Evolutionary conservation across 2,329 filamentous ascomycete species (phyloP).

Genomic region (Colletotrichum sp.): DNA sequence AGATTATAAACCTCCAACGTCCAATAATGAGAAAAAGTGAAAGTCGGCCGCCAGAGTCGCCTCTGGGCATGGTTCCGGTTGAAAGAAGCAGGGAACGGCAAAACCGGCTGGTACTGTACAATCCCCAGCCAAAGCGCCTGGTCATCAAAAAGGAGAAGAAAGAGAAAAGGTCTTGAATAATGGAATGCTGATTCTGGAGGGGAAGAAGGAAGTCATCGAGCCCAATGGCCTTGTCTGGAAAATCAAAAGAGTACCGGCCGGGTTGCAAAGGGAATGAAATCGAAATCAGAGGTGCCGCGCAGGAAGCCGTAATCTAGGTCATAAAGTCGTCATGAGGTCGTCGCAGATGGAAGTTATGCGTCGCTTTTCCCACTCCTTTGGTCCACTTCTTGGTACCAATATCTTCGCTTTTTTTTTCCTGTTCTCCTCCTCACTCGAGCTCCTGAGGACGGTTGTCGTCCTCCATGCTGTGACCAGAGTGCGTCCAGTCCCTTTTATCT

Average conservation of each 20-base stretch:
- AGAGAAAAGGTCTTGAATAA: background rate
- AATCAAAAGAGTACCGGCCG: slow-evolving; percentile 20
- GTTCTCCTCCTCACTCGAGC: background rate
- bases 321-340: slow-evolving; percentile 24
- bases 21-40: background rate
- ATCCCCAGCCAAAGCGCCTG: slow-evolving; percentile 16
- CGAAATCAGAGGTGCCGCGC: slow-evolving; percentile 19
- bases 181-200: background rate
- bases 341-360: slow-evolving; percentile 24
- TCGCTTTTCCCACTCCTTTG: slow-evolving; percentile 25
- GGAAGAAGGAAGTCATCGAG: background rate
- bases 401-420: background rate
- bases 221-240: background rate
- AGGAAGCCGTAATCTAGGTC: slow-evolving; percentile 22
- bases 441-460: background rate
- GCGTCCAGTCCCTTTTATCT: slow-evolving; percentile 40
- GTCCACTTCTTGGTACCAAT: background rate
- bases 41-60: slow-evolving; percentile 15
- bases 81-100: background rate
- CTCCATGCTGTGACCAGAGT: slow-evolving; percentile 26
- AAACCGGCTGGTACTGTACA: slow-evolving; percentile 16
- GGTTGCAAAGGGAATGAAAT: background rate
- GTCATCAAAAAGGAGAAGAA: background rate
- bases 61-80: slow-evolving; percentile 5
- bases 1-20: background rate